A percentile compares a stretch with the other conserved stretches of the same genome.
These are phyloP conservation scores for Leishmania lainsoni DNA, from an alignment of 208 protist species.

Conservation along the genomic window DNA sequence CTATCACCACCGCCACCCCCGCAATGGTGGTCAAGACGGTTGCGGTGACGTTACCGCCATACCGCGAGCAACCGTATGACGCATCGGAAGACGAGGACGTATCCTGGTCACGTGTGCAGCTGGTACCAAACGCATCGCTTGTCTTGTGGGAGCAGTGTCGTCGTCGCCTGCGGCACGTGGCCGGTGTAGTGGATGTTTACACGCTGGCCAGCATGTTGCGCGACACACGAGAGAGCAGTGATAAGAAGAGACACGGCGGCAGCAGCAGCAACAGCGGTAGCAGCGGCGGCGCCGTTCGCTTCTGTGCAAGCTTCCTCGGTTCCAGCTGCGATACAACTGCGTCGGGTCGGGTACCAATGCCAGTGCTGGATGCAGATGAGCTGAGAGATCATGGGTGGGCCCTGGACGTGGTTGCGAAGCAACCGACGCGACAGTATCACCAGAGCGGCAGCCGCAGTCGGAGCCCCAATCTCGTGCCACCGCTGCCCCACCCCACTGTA, in stretches of 20 bases:
- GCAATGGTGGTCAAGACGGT: constrained; percentile 33
- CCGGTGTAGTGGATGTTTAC: constrained; percentile 31
- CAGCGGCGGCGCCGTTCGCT: background rate
- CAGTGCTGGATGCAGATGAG: constrained; percentile 7
- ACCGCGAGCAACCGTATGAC: background rate
- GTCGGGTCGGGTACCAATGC: constrained; percentile 3
- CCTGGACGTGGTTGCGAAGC: background rate
- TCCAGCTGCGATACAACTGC: constrained; percentile 3
- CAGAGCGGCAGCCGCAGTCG: background rate
- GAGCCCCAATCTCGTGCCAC: background rate
- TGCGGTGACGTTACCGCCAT: constrained; percentile 22
- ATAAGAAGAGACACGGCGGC: background rate
- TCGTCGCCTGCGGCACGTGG: constrained; percentile 11
- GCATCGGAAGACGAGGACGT: constrained; percentile 7
- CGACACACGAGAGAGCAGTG: background rate
- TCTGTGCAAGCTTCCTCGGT: background rate
- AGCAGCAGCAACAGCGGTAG: background rate
- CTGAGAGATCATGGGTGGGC: constrained; percentile 14
- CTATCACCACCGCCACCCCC: background rate
- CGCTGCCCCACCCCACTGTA: constrained; percentile 21
- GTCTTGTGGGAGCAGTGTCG: constrained; percentile 20
- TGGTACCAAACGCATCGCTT: constrained; percentile 17
- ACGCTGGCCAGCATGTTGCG: constrained; percentile 36
- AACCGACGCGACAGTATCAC: background rate
- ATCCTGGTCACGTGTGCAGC: constrained; percentile 30